A percentile compares a stretch with the other conserved stretches of the same genome.
Evolutionary conservation across 2,329 filamentous ascomycete genomes (phyloP).

Genomic region (Cadophora malorum): DNA sequence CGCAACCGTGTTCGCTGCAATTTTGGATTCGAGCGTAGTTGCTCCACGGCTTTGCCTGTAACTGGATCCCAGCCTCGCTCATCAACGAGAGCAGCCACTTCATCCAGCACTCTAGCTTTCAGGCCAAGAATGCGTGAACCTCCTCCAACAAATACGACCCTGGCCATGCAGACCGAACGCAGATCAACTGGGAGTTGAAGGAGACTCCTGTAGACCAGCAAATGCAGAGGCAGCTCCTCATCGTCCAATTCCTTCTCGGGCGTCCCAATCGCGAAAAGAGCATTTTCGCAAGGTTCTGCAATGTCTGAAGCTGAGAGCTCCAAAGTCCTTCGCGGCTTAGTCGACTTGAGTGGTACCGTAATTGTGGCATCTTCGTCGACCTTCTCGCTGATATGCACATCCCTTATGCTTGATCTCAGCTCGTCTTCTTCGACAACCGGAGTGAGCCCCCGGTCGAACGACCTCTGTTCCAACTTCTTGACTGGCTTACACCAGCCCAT

Average conservation of each 20-base stretch:
- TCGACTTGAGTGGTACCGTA: conserved; percentile 52
- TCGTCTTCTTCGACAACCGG: conserved; percentile 67
- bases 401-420: conserved; percentile 43
- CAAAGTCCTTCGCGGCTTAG: conserved; percentile 58
- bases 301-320: conserved; percentile 73
- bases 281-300: conserved; percentile 75
- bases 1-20: conserved; percentile 39
- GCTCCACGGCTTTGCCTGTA: conserved; percentile 69
- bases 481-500: conserved; percentile 74
- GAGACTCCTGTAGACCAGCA: conserved; percentile 78
- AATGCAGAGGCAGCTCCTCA: conserved; percentile 79
- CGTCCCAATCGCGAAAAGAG: conserved; percentile 70
- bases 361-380: conserved; percentile 38
- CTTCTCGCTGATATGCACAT: conserved; percentile 35
- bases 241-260: conserved; percentile 74
- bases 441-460: conserved; percentile 47
- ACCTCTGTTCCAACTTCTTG: conserved; percentile 28
- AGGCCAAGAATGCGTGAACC: conserved; percentile 81
- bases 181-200: conserved; percentile 81
- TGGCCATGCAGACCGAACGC: conserved; percentile 83
- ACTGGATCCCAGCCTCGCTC: conserved; percentile 80
- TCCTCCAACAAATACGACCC: conserved; percentile 86
- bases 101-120: conserved; percentile 76
- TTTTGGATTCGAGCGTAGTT: conserved; percentile 48
- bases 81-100: conserved; percentile 71